Evolutionary conservation across 805 yeast genomes (phyloP), one percentile per base, ranked within the genome.

Genomic region (Isabelozyma heimii): DNA sequence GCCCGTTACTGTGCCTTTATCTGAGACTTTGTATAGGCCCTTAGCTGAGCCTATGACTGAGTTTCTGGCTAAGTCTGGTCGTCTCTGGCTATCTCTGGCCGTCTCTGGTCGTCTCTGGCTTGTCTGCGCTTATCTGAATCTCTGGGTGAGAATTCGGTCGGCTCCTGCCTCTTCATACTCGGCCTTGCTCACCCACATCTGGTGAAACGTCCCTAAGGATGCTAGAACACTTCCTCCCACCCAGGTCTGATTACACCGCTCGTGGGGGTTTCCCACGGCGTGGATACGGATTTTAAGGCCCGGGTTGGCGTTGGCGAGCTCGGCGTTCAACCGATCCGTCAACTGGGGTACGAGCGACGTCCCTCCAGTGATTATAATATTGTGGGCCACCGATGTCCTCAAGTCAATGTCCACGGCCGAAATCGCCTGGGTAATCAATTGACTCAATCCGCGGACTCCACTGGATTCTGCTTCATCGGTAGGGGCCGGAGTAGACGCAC

Each of bases 201-300:
- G 97, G 66, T 91, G 97, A 76, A 91, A 91, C 2, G 97, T 89
- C 33, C 97, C 97, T 57, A 91, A 76, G 46, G 94, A 85, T 5
- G 96, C 83, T 48, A 91, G 72, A 37, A 91, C 91, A 54, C 92
- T 85, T 7, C 97, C 97, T 42, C 97, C 97, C 44, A 91, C 80
- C 97, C 97, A 91, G 7, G 92, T 76, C 51, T 90, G 87, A 61
- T 81, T 86, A 54, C 82, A 81, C 61, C 97, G 80, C 67, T 91
- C 97, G 48, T 77, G 76, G 4, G 85, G 66, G 59, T 83, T 84
- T 41, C 97, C 97, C 6, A 86, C 81, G 2, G 96, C 85, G 56
- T 90, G 87, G 33, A 91, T 77, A 61, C 97, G 76, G 40, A 91
- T 83, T 66, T 91, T 91, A 55, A 91, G 75, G 37, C 96, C 95